phyloP scores from a whole-genome alignment of 257 asterid genomes.

The Eucommia ulmoides region DNA sequence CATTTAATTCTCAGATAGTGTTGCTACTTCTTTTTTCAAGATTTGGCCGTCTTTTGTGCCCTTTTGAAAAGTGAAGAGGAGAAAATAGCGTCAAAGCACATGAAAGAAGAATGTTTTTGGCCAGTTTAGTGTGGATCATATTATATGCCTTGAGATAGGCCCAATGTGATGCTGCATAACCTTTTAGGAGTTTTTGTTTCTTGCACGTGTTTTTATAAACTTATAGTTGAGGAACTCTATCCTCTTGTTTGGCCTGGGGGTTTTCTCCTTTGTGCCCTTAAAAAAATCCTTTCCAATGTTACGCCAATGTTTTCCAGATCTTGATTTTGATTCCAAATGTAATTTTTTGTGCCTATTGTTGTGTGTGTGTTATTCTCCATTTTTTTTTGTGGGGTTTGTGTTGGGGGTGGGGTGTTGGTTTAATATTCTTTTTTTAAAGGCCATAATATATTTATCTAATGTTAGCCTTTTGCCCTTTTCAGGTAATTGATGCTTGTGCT shows the following conservation, averaged over 20 bases:
- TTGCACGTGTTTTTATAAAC: background rate
- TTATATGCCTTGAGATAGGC: no score
- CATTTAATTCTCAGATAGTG: background rate
- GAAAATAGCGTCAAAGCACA: background rate
- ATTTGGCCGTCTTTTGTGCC: background rate
- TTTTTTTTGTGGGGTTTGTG: background rate
- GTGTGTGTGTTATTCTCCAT: background rate
- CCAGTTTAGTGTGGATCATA: background rate
- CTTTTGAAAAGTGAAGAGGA: background rate
- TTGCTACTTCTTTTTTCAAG: background rate
- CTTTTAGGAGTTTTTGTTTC: background rate
- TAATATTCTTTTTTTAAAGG: no score
- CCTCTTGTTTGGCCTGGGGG: no score
- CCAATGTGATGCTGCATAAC: no score
- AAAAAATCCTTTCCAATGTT: no score
- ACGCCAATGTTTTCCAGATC: background rate
- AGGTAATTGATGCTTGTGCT: constrained; percentile 90
- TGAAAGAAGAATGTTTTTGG: no score
- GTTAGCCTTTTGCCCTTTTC: constrained; percentile 3
- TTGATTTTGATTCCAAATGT: background rate
- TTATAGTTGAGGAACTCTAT: no score
- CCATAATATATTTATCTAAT: background rate
- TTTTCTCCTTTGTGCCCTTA: no score
- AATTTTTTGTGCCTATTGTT: background rate
- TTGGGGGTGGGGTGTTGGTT: no score